A percentile compares a stretch with the other conserved stretches of the same genome.
Evolutionary conservation across 495 filamentous ascomycete species (phyloP).

Genomic region (Penicillium chermesinum): DNA sequence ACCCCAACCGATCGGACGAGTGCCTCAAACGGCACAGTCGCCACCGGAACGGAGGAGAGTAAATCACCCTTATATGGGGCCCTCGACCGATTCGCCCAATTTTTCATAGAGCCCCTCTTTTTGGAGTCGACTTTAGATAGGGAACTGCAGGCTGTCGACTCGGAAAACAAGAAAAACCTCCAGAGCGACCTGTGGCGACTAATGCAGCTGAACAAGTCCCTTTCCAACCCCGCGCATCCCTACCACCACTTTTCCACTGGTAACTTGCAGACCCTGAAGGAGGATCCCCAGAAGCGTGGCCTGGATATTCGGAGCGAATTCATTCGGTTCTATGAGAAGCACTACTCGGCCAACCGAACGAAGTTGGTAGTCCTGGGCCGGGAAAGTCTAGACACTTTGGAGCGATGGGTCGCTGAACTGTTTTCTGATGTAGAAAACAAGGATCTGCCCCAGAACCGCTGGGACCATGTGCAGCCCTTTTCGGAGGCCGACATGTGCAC

Average conservation of each 20-base stretch:
- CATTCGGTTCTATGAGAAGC: slow-evolving; percentile 82
- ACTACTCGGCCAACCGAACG: slow-evolving; percentile 95
- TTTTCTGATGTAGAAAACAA: slow-evolving; percentile 85
- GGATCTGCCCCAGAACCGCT: slow-evolving; percentile 71
- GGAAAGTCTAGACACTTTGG: slow-evolving; percentile 82
- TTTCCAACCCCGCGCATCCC: slow-evolving; percentile 88
- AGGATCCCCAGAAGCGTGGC: slow-evolving; percentile 72
- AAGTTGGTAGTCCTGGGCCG: slow-evolving; percentile 89
- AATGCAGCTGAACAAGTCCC: slow-evolving; percentile 84
- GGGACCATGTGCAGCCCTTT: slow-evolving; percentile 70
- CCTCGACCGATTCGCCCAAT: slow-evolving; percentile 94
- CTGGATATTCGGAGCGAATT: slow-evolving; percentile 90
- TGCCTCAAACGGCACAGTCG: slow-evolving; percentile 29
- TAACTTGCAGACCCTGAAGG: slow-evolving; percentile 84
- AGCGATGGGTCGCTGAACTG: slow-evolving; percentile 81
- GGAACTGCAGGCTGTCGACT: slow-evolving; percentile 90
- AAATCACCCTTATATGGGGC: slow-evolving; percentile 78
- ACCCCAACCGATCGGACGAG: slow-evolving; percentile 24
- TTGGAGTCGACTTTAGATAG: slow-evolving; percentile 84
- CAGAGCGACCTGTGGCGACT: slow-evolving; percentile 93
- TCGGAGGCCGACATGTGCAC: slow-evolving; percentile 63
- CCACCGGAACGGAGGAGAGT: slow-evolving; percentile 12
- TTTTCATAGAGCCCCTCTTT: slow-evolving; percentile 92
- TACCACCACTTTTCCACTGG: slow-evolving; percentile 95
- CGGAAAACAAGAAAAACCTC: slow-evolving; percentile 99